A percentile compares a stretch with the other conserved stretches of the same genome.
phyloP scores from a whole-genome alignment of 805 yeast genomes.

The Metschnikowia gruessii region DNA sequence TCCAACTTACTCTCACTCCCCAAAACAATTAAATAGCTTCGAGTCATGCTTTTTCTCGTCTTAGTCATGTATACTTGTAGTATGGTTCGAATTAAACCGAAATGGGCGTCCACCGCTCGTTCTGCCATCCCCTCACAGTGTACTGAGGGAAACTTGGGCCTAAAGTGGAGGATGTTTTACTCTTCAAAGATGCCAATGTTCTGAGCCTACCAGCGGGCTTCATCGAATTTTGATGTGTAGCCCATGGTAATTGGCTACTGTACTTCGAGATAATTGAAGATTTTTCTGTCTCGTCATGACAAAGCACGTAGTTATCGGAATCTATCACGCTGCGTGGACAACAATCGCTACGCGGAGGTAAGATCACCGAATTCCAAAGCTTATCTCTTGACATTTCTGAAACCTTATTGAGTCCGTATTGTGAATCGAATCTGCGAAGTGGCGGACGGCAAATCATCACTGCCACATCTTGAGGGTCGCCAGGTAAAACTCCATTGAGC shows the following conservation, averaged over 20 bases:
- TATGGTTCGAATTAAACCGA: neutral
- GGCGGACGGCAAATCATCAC: slow-evolving; percentile 4
- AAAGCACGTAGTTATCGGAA: slow-evolving; percentile 22
- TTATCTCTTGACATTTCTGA: slow-evolving; percentile 18
- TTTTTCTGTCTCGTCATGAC: slow-evolving; percentile 20
- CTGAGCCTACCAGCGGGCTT: slow-evolving; percentile 37
- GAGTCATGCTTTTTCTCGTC: neutral
- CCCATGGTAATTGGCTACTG: slow-evolving; percentile 29
- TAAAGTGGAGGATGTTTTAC: slow-evolving; percentile 13
- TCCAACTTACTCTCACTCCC: neutral
- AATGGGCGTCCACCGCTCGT: slow-evolving; percentile 15
- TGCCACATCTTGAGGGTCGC: slow-evolving; percentile 6
- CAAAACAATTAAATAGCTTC: neutral
- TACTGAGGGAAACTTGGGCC: slow-evolving; percentile 19
- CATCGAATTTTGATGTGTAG: slow-evolving; percentile 16
- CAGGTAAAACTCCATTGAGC: slow-evolving; percentile 9
- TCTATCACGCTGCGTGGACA: slow-evolving; percentile 24
- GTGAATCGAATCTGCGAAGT: slow-evolving; percentile 3
- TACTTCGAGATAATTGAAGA: slow-evolving; percentile 20
- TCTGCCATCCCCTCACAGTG: slow-evolving; percentile 22
- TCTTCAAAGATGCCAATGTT: slow-evolving; percentile 12
- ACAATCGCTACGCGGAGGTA: slow-evolving; percentile 50
- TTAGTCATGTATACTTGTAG: neutral
- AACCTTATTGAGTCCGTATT: slow-evolving; percentile 8
- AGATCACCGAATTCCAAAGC: slow-evolving; percentile 34